Evolutionary conservation across 2,329 filamentous ascomycete genomes (phyloP).

Genomic region (Tolypocladium ophioglossoides): DNA sequence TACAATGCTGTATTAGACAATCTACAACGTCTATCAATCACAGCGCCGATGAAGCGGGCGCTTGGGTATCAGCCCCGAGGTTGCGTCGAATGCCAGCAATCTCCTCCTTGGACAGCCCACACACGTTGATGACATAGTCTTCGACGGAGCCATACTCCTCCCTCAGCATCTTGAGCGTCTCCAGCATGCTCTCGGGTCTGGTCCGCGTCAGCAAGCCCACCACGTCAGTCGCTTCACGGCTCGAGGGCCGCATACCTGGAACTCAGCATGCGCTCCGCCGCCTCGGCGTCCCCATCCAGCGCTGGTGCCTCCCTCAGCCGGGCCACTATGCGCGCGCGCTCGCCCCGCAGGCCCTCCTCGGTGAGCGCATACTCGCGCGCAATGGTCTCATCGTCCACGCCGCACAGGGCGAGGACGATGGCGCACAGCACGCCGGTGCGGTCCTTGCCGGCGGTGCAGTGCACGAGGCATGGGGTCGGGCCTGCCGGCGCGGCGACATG

Average conservation of each 20-base stretch:
- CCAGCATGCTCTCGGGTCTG: slow-evolving; percentile 37
- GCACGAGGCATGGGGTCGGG: slow-evolving; percentile 46
- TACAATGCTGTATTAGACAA: slow-evolving; percentile 3
- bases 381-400: slow-evolving; percentile 47
- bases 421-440: slow-evolving; percentile 62
- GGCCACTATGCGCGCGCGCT: slow-evolving; percentile 39
- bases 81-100: slow-evolving; percentile 42
- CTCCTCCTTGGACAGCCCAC: slow-evolving; percentile 44
- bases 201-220: background rate
- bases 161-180: slow-evolving; percentile 43
- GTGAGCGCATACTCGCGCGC: slow-evolving; percentile 61
- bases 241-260: slow-evolving; percentile 23
- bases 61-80: slow-evolving; percentile 15
- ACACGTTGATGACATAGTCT: slow-evolving; percentile 47
- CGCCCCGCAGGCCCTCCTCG: slow-evolving; percentile 45
- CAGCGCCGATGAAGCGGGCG: background rate
- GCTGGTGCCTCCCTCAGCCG: slow-evolving; percentile 39
- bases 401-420: slow-evolving; percentile 52
- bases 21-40: background rate
- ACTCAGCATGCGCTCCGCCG: slow-evolving; percentile 34
- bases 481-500: slow-evolving; percentile 49
- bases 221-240: background rate
- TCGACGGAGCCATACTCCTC: slow-evolving; percentile 53
- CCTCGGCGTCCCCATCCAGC: slow-evolving; percentile 32
- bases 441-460: slow-evolving; percentile 72